Base-by-base conservation (phyloP, 1,139 yeast genomes). In the Saccharomyces hybrid region DNA sequence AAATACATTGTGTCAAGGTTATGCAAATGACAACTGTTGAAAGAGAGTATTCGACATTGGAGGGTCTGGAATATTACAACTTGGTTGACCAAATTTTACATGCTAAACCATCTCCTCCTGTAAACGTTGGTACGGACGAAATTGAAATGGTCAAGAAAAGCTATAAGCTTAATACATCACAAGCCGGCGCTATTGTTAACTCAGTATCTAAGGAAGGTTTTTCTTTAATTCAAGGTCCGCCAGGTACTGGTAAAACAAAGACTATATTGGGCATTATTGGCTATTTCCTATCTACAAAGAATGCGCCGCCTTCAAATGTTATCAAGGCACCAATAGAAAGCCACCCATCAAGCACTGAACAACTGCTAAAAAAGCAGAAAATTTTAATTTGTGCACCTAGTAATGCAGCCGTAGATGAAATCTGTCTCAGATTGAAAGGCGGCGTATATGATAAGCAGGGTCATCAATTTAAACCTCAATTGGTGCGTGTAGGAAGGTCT, bases 171-270 rank as follows among this genome's bases (percentile, higher is more conserved):
- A 95, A 95, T 70, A 78, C 78, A 42, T 91, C 98, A 0, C 99
- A 95, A 71, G 98, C 98, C 0, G 77, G 73, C 49, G 99, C 99
- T 0, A 88, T 93, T 56, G 76, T 84, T 32, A 88, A 91, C 1
- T 80, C 96, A 0, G 81, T 82, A 49, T 70, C 75, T 28, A 77
- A 80, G 7, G 75, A 75, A 2, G 99, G 99, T 0, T 89, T 95
- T 67, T 86, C 96, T 0, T 76, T 93, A 52, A 90, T 93, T 68
- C 99, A 93, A 73, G 99, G 99, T 57, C 97, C 97, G 1, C 97
- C 97, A 0, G 97, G 97, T 72, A 93, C 99, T 0, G 99, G 99
- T 75, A 95, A 95, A 69, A 95, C 99, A 1, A 95, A 93, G 67
- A 95, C 99, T 0, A 93, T 95, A 73, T 71, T 95, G 48, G 97